Percentiles rank a stretch among this genome's conserved stretches.
Evolutionary conservation across 768 basidiomycete genomes (phyloP).

Genomic region (Rossbeevera mucosa): DNA sequence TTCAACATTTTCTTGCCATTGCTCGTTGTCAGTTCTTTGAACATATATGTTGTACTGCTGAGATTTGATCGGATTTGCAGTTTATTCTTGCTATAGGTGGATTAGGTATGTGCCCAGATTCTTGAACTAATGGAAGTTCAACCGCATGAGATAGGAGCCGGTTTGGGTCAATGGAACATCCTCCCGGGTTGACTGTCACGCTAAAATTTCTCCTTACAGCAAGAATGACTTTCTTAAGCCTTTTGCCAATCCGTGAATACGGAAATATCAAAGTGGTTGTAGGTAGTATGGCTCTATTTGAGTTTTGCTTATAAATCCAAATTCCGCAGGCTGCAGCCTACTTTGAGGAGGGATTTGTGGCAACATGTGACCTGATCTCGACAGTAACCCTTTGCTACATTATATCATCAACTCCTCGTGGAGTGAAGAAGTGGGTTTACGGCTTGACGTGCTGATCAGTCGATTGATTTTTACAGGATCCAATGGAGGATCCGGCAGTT

Average conservation of each 20-base stretch:
- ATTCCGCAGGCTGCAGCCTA: neutral
- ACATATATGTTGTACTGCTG: neutral
- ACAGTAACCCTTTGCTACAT: conserved; percentile 9
- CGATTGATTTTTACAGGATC: conserved; percentile 1
- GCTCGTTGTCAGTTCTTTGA: conserved; percentile 3
- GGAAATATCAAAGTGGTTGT: neutral
- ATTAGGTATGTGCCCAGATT: neutral
- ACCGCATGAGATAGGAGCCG: neutral
- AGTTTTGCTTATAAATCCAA: neutral
- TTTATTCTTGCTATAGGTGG: neutral
- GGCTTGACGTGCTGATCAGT: neutral
- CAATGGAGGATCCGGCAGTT: conserved; percentile 3
- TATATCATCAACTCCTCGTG: conserved; percentile 7
- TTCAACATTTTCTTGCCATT: neutral
- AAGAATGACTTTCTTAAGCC: neutral
- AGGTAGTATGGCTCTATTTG: neutral
- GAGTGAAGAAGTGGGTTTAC: conserved; percentile 2
- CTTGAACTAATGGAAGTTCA: neutral
- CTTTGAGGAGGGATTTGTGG: conserved; percentile 7
- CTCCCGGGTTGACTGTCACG: neutral
- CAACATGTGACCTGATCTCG: conserved; percentile 3
- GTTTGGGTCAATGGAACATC: conserved; percentile 2
- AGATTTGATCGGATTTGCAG: neutral
- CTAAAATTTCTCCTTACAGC: neutral
- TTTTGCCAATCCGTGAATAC: neutral